Evolutionary conservation across 2,329 filamentous ascomycete species (phyloP), one percentile per base, ranked within the genome.

Genomic region (Nakataea oryzae): DNA sequence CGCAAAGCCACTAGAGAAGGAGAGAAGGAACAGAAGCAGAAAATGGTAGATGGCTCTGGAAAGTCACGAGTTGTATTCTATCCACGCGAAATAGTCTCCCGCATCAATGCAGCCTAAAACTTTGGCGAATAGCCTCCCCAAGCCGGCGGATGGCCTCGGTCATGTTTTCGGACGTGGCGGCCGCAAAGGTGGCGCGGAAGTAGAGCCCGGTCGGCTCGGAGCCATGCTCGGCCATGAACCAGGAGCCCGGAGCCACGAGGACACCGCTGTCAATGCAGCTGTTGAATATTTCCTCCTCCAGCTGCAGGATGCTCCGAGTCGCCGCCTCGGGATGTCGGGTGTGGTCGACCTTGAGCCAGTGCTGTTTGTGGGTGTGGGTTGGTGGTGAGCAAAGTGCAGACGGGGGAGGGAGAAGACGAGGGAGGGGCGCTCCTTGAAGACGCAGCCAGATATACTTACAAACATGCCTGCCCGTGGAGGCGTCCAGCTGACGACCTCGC

Each of bases 401-500:
- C 41, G 57, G 24, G 24, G 59, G 58, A 29, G n/a, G 17, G n/a
- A 27, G 41, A 28, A 54, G 57, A 28, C 62, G 64, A 28, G 21
- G 32, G 34, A 50, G 24, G 27, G 58, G 54, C 34, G 6, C 34
- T 6, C 14, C 3, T 14, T n/a, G 26, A 57, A 63, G 14, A 26
- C n/a, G 30, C 30, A 12, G 30, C 55, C 13, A 57, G 30, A 58
- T 64, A 61, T 50, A 86, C 88, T 81, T 75, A 91, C 88, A 83
- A 99, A 99, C 95, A 99, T 99, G 72, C 93, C 93, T 1, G 93
- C 91, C 63, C 82, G 83, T 0, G 93, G 93, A 0, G 90, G 83
- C 29, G 79, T 83, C 92, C 93, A 97, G 73, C 80, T 86, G 24
- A 91, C 88, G 41, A 97, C 79, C 27, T 89, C 86, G 28, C 72